These are phyloP conservation scores for Eremochloa ophiuroides DNA, from an alignment of 176 grass and related monocot genomes.

Conservation along the genomic window DNA sequence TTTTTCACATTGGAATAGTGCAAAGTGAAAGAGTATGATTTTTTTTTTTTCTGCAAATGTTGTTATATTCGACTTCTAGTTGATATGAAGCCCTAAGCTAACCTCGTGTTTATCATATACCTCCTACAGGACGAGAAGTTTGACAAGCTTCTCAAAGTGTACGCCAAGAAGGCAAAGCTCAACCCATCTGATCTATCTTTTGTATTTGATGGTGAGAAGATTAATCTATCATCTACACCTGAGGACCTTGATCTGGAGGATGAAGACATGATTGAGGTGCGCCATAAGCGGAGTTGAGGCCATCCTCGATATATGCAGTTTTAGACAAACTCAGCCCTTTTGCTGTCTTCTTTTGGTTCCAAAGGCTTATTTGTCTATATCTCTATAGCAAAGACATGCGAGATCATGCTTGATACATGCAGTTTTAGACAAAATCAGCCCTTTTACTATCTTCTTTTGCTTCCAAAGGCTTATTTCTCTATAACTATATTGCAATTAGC, in stretches of 20 bases:
- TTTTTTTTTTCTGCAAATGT: neutral
- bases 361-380: slow-evolving; percentile 1
- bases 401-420: neutral
- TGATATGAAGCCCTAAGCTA: neutral
- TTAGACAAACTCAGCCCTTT: neutral
- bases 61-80: neutral
- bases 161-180: slow-evolving; percentile 60
- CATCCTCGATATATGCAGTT: neutral
- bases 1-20: neutral
- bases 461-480: too few relatives aligned
- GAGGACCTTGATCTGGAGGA: slow-evolving; percentile 72
- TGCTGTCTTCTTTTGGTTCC: neutral
- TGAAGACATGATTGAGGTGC: slow-evolving; percentile 78
- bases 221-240: slow-evolving; percentile 46
- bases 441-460: too few relatives aligned
- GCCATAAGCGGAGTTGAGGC: slow-evolving; percentile 40
- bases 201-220: slow-evolving; percentile 76
- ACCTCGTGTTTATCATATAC: neutral
- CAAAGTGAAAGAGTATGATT: neutral
- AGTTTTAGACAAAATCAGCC: too few relatives aligned
- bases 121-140: slow-evolving; percentile 78
- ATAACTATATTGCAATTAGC: neutral
- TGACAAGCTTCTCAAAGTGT: slow-evolving; percentile 69
- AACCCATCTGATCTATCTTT: slow-evolving; percentile 49
- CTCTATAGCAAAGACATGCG: slow-evolving; percentile 1